Evolutionary conservation across 495 filamentous ascomycete species (phyloP), one percentile per base, ranked within the genome.

Genomic region (Neurospora sp.): DNA sequence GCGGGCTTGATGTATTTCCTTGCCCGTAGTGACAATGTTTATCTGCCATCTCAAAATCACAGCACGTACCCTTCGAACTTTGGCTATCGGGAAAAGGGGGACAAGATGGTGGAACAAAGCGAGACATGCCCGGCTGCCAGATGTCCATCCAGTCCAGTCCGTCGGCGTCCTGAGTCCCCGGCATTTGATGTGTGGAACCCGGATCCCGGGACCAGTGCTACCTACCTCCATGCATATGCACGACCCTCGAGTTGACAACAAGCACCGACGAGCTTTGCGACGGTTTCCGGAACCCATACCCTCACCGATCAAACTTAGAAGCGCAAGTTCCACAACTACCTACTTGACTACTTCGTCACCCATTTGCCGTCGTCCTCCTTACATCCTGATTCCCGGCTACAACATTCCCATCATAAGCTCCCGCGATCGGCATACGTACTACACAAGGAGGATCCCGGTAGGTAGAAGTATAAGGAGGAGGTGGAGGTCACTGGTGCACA

Each of bases 311-410:
- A 2, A 60, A 27, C 11, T 0, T 23, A 12, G 20, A 62, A 8
- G 20, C 54, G 11, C 54, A 62, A 62, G 2, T 31, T 62, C 11
- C 23, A 27, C 54, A 23, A 23, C 46, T 23, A 16, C 54, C 23
- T 27, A 40, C 39, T n/a, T n/a, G n/a, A n/a, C 75, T 99, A 99
- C 85, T 98, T 99, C 80, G 92, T 98, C 41, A 96, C 95, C 6
- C 91, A 97, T 81, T 87, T 98, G 0, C 96, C 96, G 4, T 96
- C 94, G 18, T 95, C 93, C 49, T 97, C 95, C 0, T 87, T 97
- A 12, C 93, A 97, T 78, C 95, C 95, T 14, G 96, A 98, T 78
- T 91, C 93, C 23, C 87, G 83, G 31, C 71, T 88, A 40, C 80
- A 85, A 2, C 78, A 80, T 46, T 93, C 89, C 70, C 87, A 90